These are phyloP conservation scores for Tubosaeta sp. DNA, from an alignment of 768 basidiomycete species.

Conservation along the genomic window DNA sequence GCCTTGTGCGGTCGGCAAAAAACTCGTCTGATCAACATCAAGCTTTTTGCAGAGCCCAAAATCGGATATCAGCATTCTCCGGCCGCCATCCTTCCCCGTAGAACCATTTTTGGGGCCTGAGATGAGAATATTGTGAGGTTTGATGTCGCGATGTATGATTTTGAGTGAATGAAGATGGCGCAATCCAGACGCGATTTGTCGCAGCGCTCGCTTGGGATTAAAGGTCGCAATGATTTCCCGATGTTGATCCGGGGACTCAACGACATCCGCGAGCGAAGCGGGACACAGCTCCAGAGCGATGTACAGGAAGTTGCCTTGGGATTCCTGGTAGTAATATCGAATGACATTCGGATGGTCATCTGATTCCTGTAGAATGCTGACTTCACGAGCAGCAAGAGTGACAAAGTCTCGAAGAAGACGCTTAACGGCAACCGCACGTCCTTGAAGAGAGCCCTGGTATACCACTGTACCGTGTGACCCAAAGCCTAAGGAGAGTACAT, in stretches of 20 bases:
- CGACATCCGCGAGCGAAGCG: slow-evolving; percentile 80
- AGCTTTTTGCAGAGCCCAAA: slow-evolving; percentile 96
- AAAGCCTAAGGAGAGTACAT: slow-evolving; percentile 53
- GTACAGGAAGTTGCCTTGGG: slow-evolving; percentile 90
- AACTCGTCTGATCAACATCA: slow-evolving; percentile 94
- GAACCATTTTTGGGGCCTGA: slow-evolving; percentile 60
- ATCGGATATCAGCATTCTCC: slow-evolving; percentile 92
- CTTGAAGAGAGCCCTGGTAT: slow-evolving; percentile 91
- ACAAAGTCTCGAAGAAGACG: slow-evolving; percentile 94
- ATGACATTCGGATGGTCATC: slow-evolving; percentile 99
- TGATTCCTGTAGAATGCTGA: slow-evolving; percentile 89
- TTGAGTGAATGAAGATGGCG: slow-evolving; percentile 90
- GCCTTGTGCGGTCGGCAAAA: slow-evolving; percentile 88
- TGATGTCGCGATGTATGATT: slow-evolving; percentile 97
- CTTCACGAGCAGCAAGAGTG: slow-evolving; percentile 90
- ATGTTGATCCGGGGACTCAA: slow-evolving; percentile 75
- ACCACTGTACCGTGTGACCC: slow-evolving; percentile 98
- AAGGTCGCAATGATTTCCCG: slow-evolving; percentile 76
- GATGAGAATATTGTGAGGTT: slow-evolving; percentile 95
- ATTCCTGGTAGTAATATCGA: slow-evolving; percentile 96
- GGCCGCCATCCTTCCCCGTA: slow-evolving; percentile 36
- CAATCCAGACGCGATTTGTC: slow-evolving; percentile 83
- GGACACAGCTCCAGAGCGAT: slow-evolving; percentile 96
- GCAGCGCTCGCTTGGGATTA: slow-evolving; percentile 83
- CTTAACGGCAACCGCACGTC: slow-evolving; percentile 97